Evolutionary conservation across 108 stramenopile species (phyloP).

Genomic region (Skeletonema tropicum): DNA sequence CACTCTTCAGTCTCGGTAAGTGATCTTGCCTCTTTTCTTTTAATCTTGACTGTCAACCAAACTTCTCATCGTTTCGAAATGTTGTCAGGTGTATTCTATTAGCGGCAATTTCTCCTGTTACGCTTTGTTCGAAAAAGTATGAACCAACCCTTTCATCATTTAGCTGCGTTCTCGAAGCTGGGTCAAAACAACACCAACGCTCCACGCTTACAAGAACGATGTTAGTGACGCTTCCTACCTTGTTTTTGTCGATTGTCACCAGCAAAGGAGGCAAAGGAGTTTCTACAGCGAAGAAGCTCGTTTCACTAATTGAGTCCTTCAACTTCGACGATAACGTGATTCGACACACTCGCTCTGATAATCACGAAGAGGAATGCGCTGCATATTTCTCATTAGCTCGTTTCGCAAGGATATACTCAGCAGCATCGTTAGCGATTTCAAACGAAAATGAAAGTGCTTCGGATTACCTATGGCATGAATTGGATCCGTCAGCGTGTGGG

Average conservation of each 20-base stretch:
- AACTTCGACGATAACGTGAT: slow-evolving; percentile 27
- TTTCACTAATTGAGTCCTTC: slow-evolving; percentile 32
- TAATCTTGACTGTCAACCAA: background rate
- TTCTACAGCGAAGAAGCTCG: slow-evolving; percentile 26
- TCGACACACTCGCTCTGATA: slow-evolving; percentile 14
- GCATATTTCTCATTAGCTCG: slow-evolving; percentile 28
- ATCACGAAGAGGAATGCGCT: slow-evolving; percentile 9
- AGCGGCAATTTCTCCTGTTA: slow-evolving; percentile 33
- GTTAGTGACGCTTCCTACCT: slow-evolving; percentile 29
- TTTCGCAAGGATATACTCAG: slow-evolving; percentile 28
- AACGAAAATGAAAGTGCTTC: slow-evolving; percentile 11
- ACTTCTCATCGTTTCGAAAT: background rate
- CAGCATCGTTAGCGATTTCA: slow-evolving; percentile 29
- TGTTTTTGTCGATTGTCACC: slow-evolving; percentile 38
- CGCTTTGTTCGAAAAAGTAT: slow-evolving; percentile 20
- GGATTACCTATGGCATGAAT: slow-evolving; percentile 25
- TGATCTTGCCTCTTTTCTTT: background rate
- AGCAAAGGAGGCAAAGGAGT: slow-evolving; percentile 6
- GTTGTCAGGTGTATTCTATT: slow-evolving; percentile 30
- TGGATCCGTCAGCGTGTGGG: slow-evolving; percentile 17
- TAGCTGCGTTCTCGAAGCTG: slow-evolving; percentile 25
- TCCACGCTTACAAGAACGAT: slow-evolving; percentile 2
- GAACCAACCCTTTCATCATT: slow-evolving; percentile 40
- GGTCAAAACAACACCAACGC: slow-evolving; percentile 3
- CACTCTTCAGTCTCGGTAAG: slow-evolving; percentile 33